Percentiles rank a stretch among this genome's conserved stretches.
phyloP scores from a whole-genome alignment of 164 flowering plant genomes.

The Berberis vulgaris region DNA sequence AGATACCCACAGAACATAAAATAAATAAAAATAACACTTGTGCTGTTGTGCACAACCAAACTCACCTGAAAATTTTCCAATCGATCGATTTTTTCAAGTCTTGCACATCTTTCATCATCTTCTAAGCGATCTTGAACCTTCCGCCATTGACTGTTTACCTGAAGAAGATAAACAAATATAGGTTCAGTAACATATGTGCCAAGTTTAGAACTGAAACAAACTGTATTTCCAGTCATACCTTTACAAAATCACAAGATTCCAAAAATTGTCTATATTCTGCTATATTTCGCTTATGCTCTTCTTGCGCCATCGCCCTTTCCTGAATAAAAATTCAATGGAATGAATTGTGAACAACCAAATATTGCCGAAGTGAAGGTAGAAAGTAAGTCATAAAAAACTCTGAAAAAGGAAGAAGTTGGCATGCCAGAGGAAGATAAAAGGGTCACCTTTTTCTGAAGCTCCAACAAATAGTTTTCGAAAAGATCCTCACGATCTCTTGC shows the following conservation, averaged over 20 bases:
- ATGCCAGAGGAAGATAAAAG: background rate
- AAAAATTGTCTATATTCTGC: conserved; percentile 68
- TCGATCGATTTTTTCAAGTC: conserved; percentile 89
- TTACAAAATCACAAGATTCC: conserved; percentile 85
- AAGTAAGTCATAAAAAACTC: too few species aligned
- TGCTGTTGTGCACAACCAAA: too few species aligned
- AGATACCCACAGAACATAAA: too few species aligned
- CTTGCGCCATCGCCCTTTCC: conserved; percentile 83
- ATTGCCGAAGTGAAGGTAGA: too few species aligned
- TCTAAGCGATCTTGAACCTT: conserved; percentile 88
- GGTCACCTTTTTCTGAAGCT: conserved; percentile 73
- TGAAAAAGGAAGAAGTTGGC: background rate
- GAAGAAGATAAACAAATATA: background rate
- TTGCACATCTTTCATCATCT: conserved; percentile 84
- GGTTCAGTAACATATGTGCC: background rate
- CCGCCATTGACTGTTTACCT: conserved; percentile 91
- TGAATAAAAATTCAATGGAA: conserved; percentile 14
- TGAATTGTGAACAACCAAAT: too few species aligned
- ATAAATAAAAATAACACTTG: too few species aligned
- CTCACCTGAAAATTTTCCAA: conserved; percentile 72
- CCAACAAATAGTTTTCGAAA: conserved; percentile 64
- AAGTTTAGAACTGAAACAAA: background rate
- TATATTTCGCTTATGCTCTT: conserved; percentile 63
- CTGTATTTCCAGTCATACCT: conserved; percentile 27
- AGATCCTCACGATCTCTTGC: conserved; percentile 89